phyloP scores from a whole-genome alignment of 768 basidiomycete genomes.

The Suillus discolor region DNA sequence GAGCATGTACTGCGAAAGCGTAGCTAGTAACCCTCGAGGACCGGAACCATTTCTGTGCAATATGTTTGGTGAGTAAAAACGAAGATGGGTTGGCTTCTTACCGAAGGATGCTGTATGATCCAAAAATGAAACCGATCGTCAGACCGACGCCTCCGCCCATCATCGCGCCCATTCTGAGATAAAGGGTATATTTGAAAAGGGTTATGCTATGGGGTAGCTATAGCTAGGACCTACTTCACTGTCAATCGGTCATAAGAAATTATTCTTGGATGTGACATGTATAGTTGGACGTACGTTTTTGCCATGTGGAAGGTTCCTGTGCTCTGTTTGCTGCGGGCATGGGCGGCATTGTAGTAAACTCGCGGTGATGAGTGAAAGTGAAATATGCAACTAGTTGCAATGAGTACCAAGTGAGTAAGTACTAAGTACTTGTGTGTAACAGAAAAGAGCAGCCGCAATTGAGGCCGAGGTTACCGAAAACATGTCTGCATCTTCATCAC shows the following conservation, averaged over 20 bases:
- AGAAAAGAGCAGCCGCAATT: constrained; percentile 5
- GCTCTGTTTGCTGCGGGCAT: constrained; percentile 36
- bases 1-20: constrained; percentile 97
- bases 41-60: constrained; percentile 79
- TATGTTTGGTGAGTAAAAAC: constrained; percentile 9
- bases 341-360: constrained; percentile 2
- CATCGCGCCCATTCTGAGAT: constrained; percentile 82
- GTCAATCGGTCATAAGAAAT: constrained; percentile 15
- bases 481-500: constrained; percentile 11
- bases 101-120: constrained; percentile 90
- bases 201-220: constrained; percentile 9
- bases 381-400: too few relatives aligned
- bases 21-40: constrained; percentile 85
- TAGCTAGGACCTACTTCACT: constrained; percentile 59
- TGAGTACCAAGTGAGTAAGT: neutral
- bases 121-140: constrained; percentile 97
- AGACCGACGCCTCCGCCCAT: constrained; percentile 95
- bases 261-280: neutral
- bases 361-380: neutral
- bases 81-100: constrained; percentile 37
- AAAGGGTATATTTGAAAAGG: constrained; percentile 15
- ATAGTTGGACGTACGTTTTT: constrained; percentile 59
- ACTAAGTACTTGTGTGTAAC: neutral
- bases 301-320: constrained; percentile 69
- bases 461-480: neutral